These are phyloP conservation scores for Exutisphaerella laricina DNA, from an alignment of 2,329 filamentous ascomycete species.

Conservation along the genomic window DNA sequence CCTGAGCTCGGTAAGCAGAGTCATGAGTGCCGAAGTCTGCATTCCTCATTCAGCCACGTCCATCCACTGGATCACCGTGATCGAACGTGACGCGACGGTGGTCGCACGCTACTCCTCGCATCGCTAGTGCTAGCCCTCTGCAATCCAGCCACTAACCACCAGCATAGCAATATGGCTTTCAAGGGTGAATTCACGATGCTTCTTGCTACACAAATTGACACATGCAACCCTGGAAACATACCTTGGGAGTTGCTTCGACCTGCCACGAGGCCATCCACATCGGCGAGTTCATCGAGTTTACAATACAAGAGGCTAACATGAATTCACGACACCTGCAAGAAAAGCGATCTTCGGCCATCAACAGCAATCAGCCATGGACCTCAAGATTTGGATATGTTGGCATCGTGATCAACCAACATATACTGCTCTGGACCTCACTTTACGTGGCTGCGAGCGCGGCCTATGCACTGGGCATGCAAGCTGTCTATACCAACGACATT, in stretches of 20 bases:
- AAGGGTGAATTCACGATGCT: too few relatives aligned
- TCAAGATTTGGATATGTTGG: slow-evolving; percentile 10
- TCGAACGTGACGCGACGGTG: too few relatives aligned
- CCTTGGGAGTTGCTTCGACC: too few relatives aligned
- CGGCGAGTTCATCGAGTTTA: too few relatives aligned
- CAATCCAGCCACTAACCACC: neutral
- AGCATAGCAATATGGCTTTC: neutral
- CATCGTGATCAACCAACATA: slow-evolving; percentile 24
- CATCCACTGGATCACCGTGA: neutral
- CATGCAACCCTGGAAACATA: too few relatives aligned
- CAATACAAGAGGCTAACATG: too few relatives aligned
- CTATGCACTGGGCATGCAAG: slow-evolving; percentile 19
- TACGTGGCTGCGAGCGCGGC: slow-evolving; percentile 25
- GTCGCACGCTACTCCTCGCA: too few relatives aligned
- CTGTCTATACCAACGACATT: slow-evolving; percentile 17
- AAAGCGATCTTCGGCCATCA: too few relatives aligned
- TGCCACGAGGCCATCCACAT: too few relatives aligned
- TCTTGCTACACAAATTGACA: too few relatives aligned
- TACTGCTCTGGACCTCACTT: slow-evolving; percentile 22
- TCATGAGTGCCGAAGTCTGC: neutral
- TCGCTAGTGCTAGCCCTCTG: neutral
- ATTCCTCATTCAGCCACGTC: neutral
- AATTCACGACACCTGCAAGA: too few relatives aligned
- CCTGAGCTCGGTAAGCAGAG: neutral
- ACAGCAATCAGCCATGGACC: too few relatives aligned